Evolutionary conservation across 2,329 filamentous ascomycete species (phyloP).

Genomic region (Epichloe bromicola): DNA sequence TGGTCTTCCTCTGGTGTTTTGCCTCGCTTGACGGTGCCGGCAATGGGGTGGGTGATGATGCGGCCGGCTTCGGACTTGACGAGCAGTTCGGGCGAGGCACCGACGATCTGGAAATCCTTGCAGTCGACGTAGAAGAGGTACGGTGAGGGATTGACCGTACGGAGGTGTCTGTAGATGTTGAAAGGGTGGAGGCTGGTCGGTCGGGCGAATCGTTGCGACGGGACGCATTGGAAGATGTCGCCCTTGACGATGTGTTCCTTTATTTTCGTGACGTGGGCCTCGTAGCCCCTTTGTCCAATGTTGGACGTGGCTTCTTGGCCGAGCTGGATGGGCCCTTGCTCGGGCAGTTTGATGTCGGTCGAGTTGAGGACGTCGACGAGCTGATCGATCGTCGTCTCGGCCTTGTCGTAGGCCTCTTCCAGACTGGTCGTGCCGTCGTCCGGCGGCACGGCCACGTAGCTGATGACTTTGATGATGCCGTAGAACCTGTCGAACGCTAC

Average conservation of each 20-base stretch:
- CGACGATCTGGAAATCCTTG: conserved; percentile 84
- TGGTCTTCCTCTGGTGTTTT: conserved; percentile 71
- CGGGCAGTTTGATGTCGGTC: conserved; percentile 63
- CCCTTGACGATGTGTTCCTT: conserved; percentile 86
- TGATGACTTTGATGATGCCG: conserved; percentile 85
- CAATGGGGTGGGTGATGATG: conserved; percentile 93
- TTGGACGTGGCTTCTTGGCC: conserved; percentile 81
- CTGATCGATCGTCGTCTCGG: conserved; percentile 47
- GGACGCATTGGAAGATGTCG: conserved; percentile 96
- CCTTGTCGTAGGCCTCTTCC: conserved; percentile 51
- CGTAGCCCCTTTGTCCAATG: conserved; percentile 78
- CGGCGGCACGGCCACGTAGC: conserved; percentile 68
- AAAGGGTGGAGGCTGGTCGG: conserved; percentile 89
- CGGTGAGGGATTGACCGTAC: conserved; percentile 93
- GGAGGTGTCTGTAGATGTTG: conserved; percentile 92
- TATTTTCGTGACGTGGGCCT: conserved; percentile 70
- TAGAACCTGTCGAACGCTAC: conserved; percentile 92
- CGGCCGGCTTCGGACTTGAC: conserved; percentile 80
- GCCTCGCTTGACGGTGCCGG: conserved; percentile 84
- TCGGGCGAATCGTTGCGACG: conserved; percentile 81
- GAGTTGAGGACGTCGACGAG: conserved; percentile 61
- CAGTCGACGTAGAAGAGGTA: conserved; percentile 97
- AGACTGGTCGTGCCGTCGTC: conserved; percentile 35
- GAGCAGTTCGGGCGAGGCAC: conserved; percentile 85
- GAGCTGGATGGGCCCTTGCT: conserved; percentile 58